Evolutionary conservation across 768 basidiomycete species (phyloP), one percentile per base, ranked within the genome.

Genomic region (Lactifluus piperatus): DNA sequence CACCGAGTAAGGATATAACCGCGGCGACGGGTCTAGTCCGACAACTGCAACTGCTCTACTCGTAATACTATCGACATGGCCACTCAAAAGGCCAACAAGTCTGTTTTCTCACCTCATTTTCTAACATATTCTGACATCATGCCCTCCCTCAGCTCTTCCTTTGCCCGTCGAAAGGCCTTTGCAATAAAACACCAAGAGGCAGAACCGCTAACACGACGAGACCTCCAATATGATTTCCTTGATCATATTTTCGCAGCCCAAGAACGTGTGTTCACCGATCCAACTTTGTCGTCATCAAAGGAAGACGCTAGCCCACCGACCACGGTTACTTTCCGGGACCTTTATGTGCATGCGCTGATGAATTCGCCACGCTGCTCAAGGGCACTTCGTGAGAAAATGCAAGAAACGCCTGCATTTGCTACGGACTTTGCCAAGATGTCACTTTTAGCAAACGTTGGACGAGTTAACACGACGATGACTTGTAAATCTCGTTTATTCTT

Each of bases 401-500:
- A 71, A n/a, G 81, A 84, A 36, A 78, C 76, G 14, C 72, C 79
- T 9, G 70, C 71, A 14, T 87, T 85, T 66, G 80, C 81, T 3
- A 75, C 79, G 30, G 85, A 85, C 69, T 85, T 88, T 72, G 81
- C 82, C n/a, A 87, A 86, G 79, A 77, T 90, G 39, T 79, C 83
- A 1, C 73, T 90, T 5, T 73, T 89, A 27, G 83, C 86, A 22
- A 91, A 91, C 65, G 82, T 89, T n/a, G 87, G 87, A 29, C 75
- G 88, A 56, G 81, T 91, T 64, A 88, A 88, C 68, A 87, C 88
- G 5, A 91, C 88, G 5, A 83, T 89, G 80, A 88, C 88, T 60
- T 91, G 88, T 90, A 68, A 44, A 45, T 63, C 41, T 62, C 46
- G 13, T 24, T 50, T 24, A 18, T 39, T 7, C 20, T 47, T 27